These are phyloP conservation scores for Blastobotrys parvus DNA, from an alignment of 805 yeast species.

Conservation along the genomic window DNA sequence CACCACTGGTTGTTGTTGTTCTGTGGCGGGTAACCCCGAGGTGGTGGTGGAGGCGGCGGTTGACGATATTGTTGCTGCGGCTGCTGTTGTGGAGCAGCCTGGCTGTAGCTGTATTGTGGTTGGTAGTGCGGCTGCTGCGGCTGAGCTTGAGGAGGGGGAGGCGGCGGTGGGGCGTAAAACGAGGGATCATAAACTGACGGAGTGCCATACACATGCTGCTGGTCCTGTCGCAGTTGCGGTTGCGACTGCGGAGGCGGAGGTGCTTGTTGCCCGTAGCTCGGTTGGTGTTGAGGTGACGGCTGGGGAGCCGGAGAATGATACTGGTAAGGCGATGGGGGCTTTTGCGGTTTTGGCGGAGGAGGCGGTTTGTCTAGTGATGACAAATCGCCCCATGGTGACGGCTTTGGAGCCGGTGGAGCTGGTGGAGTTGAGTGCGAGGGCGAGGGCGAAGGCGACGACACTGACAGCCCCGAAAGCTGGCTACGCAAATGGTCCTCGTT, in stretches of 20 bases:
- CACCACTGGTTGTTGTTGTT: background rate
- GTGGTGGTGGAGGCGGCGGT: too few species aligned
- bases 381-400: constrained; percentile 2
- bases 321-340: constrained; percentile 15
- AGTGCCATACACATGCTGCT: constrained; percentile 9
- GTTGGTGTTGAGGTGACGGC: constrained; percentile 2
- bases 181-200: constrained; percentile 42
- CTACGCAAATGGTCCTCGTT: constrained; percentile 12
- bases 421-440: constrained; percentile 4
- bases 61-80: background rate
- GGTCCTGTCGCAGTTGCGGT: constrained; percentile 7
- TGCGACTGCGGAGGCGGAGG: constrained; percentile 11
- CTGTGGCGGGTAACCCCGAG: background rate
- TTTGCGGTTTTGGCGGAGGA: constrained; percentile 18
- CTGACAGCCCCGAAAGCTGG: constrained; percentile 10
- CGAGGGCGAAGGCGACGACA: background rate
- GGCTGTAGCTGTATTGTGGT: constrained; percentile 12
- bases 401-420: constrained; percentile 1
- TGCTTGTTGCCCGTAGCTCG: background rate
- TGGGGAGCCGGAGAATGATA: constrained; percentile 11
- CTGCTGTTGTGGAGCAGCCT: background rate
- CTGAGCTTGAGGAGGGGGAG: constrained; percentile 34
- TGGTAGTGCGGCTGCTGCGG: background rate
- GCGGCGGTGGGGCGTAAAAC: constrained; percentile 32
- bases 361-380: background rate